Conservation (phyloP, 2,329 filamentous ascomycete species). For the Colletotrichum scovillei region DNA sequence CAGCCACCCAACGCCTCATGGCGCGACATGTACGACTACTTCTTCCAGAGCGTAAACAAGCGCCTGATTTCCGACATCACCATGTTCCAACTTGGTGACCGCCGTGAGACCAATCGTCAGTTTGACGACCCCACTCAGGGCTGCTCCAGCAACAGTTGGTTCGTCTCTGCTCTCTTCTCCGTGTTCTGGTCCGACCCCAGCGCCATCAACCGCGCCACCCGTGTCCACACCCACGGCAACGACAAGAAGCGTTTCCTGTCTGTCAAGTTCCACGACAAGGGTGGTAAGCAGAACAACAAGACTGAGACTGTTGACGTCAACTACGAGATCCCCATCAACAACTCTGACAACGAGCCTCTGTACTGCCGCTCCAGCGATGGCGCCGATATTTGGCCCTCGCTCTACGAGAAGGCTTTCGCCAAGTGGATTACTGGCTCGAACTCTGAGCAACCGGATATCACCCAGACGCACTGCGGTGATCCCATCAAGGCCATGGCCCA, state of each 20-base stretch:
- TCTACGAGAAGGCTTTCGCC: slow-evolving; percentile 61
- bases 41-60: slow-evolving; percentile 46
- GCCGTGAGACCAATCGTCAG: slow-evolving; percentile 37
- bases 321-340: slow-evolving; percentile 57
- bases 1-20: slow-evolving; percentile 53
- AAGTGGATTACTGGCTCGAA: slow-evolving; percentile 52
- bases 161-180: slow-evolving; percentile 56
- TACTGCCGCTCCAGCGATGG: slow-evolving; percentile 55
- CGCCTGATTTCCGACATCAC: slow-evolving; percentile 47
- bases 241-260: slow-evolving; percentile 43
- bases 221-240: slow-evolving; percentile 39
- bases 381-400: slow-evolving; percentile 55
- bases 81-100: slow-evolving; percentile 41
- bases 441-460: slow-evolving; percentile 52
- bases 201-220: slow-evolving; percentile 52
- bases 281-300: slow-evolving; percentile 52
- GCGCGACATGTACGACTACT: slow-evolving; percentile 52
- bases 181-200: slow-evolving; percentile 56
- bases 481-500: slow-evolving; percentile 58
- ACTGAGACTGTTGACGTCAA: slow-evolving; percentile 54
- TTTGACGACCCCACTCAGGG: slow-evolving; percentile 58
- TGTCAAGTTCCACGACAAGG: slow-evolving; percentile 57
- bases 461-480: slow-evolving; percentile 52
- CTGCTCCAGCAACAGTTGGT: slow-evolving; percentile 54
- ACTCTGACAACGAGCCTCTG: slow-evolving; percentile 53